Conservation (phyloP, 2,329 filamentous ascomycete species). For the Nakataea oryzae region DNA sequence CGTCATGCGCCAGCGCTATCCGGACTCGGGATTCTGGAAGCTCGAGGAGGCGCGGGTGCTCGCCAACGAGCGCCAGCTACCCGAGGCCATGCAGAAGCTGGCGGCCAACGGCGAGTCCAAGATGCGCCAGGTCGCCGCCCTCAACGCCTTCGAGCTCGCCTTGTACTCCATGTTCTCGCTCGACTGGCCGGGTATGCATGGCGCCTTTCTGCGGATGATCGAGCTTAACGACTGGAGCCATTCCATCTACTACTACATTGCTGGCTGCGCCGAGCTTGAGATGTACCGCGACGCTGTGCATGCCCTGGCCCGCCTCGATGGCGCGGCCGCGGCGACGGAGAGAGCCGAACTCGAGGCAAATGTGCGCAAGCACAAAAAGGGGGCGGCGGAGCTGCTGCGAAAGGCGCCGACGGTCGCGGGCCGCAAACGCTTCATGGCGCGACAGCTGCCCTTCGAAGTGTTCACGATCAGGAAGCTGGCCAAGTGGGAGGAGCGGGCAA, state of each 20-base stretch:
- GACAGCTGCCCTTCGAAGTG: conserved; percentile 79
- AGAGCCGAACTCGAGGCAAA: not conserved
- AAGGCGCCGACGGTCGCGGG: conserved; percentile 66
- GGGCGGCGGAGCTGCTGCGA: conserved; percentile 59
- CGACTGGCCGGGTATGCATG: conserved; percentile 62
- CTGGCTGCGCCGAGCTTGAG: conserved; percentile 68
- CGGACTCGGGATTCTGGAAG: conserved; percentile 74
- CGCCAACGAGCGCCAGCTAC: conserved; percentile 55
- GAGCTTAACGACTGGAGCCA: conserved; percentile 88
- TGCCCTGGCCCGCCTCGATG: conserved; percentile 9
- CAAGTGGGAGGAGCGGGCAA: conserved; percentile 77
- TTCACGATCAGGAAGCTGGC: conserved; percentile 75
- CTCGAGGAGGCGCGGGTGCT: conserved; percentile 78
- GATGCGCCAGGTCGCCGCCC: conserved; percentile 79
- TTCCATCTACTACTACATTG: conserved; percentile 81
- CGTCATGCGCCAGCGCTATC: conserved; percentile 69
- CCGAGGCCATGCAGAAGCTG: conserved; percentile 57
- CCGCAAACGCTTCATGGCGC: conserved; percentile 82
- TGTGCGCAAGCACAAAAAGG: conserved; percentile 40
- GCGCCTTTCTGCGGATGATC: conserved; percentile 63
- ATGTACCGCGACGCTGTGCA: conserved; percentile 59
- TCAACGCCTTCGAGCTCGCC: conserved; percentile 77
- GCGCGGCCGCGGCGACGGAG: conserved; percentile 12
- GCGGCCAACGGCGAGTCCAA: conserved; percentile 49
- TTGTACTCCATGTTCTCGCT: conserved; percentile 71